Percentiles rank a stretch among this genome's conserved stretches.
These are phyloP conservation scores for Pleurotus pulmonarius DNA, from an alignment of 768 basidiomycete species.

Conservation along the genomic window DNA sequence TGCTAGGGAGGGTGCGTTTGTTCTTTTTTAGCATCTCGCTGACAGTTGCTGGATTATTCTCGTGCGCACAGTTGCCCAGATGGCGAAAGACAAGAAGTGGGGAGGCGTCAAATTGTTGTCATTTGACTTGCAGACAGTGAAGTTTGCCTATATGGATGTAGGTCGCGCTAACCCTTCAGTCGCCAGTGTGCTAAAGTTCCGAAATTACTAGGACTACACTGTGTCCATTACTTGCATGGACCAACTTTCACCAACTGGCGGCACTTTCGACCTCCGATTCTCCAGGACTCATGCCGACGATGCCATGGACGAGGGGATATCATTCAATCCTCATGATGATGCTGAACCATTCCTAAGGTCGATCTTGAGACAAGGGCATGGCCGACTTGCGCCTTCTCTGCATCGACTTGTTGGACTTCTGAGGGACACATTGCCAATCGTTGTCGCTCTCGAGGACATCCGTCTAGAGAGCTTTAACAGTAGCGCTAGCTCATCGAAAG, in stretches of 20 bases:
- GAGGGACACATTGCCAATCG: slow-evolving; percentile 75
- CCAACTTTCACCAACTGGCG: slow-evolving; percentile 63
- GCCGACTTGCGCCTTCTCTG: slow-evolving; percentile 60
- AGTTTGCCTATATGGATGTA: slow-evolving; percentile 75
- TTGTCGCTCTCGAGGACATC: slow-evolving; percentile 63
- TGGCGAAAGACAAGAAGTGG: slow-evolving; percentile 73
- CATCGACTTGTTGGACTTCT: slow-evolving; percentile 66
- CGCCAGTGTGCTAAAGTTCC: background rate
- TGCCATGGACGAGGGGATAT: slow-evolving; percentile 14
- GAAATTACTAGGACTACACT: slow-evolving; percentile 55
- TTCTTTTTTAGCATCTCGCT: background rate
- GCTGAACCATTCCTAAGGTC: slow-evolving; percentile 73
- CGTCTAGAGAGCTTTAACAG: slow-evolving; percentile 27
- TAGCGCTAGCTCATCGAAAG: background rate
- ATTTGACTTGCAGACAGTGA: slow-evolving; percentile 91
- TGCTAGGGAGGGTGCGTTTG: slow-evolving; percentile 69
- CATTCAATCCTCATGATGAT: slow-evolving; percentile 74
- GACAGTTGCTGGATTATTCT: background rate
- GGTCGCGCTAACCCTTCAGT: slow-evolving; percentile 10
- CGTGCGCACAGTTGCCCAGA: slow-evolving; percentile 62
- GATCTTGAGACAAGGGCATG: slow-evolving; percentile 62
- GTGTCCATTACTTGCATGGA: slow-evolving; percentile 78
- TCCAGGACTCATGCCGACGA: slow-evolving; percentile 36
- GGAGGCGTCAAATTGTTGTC: slow-evolving; percentile 77
- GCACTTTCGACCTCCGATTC: slow-evolving; percentile 73